phyloP scores from a whole-genome alignment of 257 asterid species.

The Forsythia viridissima region DNA sequence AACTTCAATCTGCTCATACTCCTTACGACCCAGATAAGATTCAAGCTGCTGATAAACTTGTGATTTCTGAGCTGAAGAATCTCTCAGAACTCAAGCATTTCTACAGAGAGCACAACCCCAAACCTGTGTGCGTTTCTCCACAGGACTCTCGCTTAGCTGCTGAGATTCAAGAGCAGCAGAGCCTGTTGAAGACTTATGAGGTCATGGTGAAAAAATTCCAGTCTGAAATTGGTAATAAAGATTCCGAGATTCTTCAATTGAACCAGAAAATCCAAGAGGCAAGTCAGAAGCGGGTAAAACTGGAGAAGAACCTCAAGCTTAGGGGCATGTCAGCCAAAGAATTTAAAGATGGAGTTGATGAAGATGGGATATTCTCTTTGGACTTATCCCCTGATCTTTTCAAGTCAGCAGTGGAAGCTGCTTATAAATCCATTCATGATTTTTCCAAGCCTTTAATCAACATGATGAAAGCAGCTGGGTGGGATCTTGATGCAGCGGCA shows the following conservation, averaged over 20 bases:
- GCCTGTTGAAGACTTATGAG: constrained; percentile 87
- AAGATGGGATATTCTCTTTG: constrained; percentile 40
- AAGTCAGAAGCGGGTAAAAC: constrained; percentile 81
- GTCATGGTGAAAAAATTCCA: constrained; percentile 98
- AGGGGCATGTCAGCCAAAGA: constrained; percentile 88
- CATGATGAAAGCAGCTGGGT: constrained; percentile 99
- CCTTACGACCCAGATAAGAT: constrained; percentile 97
- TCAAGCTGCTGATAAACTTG: constrained; percentile 96
- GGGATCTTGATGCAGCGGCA: constrained; percentile 99
- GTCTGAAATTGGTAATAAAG: constrained; percentile 98
- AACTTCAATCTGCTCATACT: constrained; percentile 93
- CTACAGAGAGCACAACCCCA: constrained; percentile 95
- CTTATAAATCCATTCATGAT: constrained; percentile 86
- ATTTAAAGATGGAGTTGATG: constrained; percentile 66
- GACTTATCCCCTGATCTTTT: constrained; percentile 81
- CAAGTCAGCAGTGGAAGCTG: constrained; percentile 72
- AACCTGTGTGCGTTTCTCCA: constrained; percentile 85
- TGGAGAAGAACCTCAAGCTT: constrained; percentile 92
- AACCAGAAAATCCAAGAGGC: constrained; percentile 96
- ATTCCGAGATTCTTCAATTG: constrained; percentile 75
- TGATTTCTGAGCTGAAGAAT: constrained; percentile 85
- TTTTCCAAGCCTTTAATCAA: constrained; percentile 96
- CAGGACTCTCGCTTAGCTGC: constrained; percentile 98
- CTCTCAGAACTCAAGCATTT: constrained; percentile 96
- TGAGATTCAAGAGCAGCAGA: constrained; percentile 98